Evolutionary conservation across 257 asterid species (phyloP).

Genomic region (Verbascum thapsus): DNA sequence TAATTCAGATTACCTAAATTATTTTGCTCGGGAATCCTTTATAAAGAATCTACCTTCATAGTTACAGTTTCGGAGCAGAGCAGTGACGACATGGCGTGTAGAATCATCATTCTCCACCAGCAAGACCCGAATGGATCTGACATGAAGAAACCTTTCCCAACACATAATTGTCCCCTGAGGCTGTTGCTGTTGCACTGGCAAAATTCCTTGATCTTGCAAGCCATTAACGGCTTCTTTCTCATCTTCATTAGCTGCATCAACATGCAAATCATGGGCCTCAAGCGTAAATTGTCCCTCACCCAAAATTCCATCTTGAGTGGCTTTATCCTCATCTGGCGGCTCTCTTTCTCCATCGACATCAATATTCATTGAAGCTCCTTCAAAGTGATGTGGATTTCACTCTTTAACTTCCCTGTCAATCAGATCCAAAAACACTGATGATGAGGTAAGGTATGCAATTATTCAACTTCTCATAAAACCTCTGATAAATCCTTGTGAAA

Average conservation of each 20-base stretch:
- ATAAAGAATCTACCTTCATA: conserved; percentile 93
- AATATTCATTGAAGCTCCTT: conserved; percentile 42
- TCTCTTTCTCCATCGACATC: conserved; percentile 43
- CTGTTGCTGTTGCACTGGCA: conserved; percentile 53
- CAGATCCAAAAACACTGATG: conserved; percentile 41
- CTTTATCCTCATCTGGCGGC: conserved; percentile 40
- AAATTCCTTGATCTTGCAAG: conserved; percentile 35
- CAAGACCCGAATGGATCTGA: conserved; percentile 76
- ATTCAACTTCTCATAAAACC: conserved; percentile 26
- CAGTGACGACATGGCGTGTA: conserved; percentile 85
- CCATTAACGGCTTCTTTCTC: conserved; percentile 36
- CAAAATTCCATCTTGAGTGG: conserved; percentile 29
- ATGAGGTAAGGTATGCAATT: conserved; percentile 34
- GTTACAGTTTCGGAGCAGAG: conserved; percentile 86
- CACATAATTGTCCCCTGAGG: conserved; percentile 48
- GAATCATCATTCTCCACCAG: conserved; percentile 88
- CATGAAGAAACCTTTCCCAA: conserved; percentile 91
- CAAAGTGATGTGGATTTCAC: too few species aligned
- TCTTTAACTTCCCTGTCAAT: conserved; percentile 36
- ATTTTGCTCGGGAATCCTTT: too few species aligned
- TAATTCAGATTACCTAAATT: not conserved
- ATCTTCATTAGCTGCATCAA: conserved; percentile 25
- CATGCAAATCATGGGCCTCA: conserved; percentile 6
- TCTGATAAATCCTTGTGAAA: conserved; percentile 35
- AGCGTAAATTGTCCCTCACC: conserved; percentile 28